Evolutionary conservation across 2,329 filamentous ascomycete species (phyloP).

Genomic region (Dactylellina haptotyla): DNA sequence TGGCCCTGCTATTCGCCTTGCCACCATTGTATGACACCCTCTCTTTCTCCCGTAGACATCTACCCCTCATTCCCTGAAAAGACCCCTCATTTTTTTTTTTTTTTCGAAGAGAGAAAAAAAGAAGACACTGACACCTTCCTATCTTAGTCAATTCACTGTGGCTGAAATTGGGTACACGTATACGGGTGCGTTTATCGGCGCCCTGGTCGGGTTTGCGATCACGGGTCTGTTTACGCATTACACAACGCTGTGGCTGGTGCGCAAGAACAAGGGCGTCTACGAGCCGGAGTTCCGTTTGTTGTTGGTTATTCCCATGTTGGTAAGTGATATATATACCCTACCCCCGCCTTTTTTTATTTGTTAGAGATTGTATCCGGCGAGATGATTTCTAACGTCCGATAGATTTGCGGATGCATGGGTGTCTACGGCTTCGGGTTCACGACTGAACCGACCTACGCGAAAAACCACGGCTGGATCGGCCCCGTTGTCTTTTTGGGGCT

Average conservation of each 20-base stretch:
- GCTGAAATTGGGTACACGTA: slow-evolving; percentile 87
- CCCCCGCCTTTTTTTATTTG: slow-evolving; percentile 16
- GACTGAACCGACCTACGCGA: slow-evolving; percentile 66
- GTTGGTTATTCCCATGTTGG: slow-evolving; percentile 81
- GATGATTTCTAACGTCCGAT: not conserved
- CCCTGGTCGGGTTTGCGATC: slow-evolving; percentile 79
- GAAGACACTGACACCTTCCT: slow-evolving; percentile 68
- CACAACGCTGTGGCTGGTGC: slow-evolving; percentile 75
- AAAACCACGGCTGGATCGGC: slow-evolving; percentile 74
- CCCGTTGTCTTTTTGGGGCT: slow-evolving; percentile 85
- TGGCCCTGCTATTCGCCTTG: slow-evolving; percentile 65
- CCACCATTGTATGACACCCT: slow-evolving; percentile 40
- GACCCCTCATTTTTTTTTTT: not conserved
- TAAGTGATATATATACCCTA: slow-evolving; percentile 75
- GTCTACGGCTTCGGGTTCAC: slow-evolving; percentile 83
- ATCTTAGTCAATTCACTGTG: slow-evolving; percentile 83
- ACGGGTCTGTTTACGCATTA: slow-evolving; percentile 79
- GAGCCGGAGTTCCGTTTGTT: slow-evolving; percentile 87
- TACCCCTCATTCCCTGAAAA: not conserved
- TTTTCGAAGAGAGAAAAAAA: not conserved
- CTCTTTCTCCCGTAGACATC: too few relatives aligned
- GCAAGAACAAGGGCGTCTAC: slow-evolving; percentile 80
- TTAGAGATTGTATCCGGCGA: not conserved
- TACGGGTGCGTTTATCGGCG: slow-evolving; percentile 84
- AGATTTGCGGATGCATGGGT: slow-evolving; percentile 47